Evolutionary conservation across 2,329 filamentous ascomycete species (phyloP), one percentile per base, ranked within the genome.

Genomic region (Colletotrichum higginsianum): DNA sequence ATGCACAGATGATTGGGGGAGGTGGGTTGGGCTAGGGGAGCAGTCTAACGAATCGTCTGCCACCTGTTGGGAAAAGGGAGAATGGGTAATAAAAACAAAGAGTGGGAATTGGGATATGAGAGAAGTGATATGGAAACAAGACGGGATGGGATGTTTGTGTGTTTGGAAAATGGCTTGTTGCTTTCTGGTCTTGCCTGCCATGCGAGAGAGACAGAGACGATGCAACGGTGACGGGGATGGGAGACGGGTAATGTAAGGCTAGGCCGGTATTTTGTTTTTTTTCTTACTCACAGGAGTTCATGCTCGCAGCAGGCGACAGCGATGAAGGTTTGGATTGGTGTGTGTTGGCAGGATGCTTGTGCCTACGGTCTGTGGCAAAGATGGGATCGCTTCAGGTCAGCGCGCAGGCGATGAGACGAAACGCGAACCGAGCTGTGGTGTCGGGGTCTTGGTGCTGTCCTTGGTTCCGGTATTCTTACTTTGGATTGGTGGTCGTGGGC

Each of bases 301-400:
- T 72, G 69, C 69, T 53, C 53, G 18, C 26, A n/a, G 15, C 47
- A 56, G 65, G 50, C 50, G 56, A 35, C 15, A 47, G 40, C 60
- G 46, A 62, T 21, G 49, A 63, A 18, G 23, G 61, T 4, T 61
- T 64, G 23, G 50, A 18, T 12, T 64, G 40, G 30, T 44, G 47
- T n/a, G 47, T 44, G 47, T 55, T 62, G 61, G 38, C 35, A 38
- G 35, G 50, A 40, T 64, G 61, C 50, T 64, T 30, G 69, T 23
- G 60, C 58, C 26, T 68, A 58, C 64, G 69, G 53, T 69, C 16
- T 49, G 65, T 63, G 60, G 58, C 65, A 60, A 67, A 71, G 60
- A 69, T 72, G 40, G 23, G 65, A 69, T 69, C 60, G 69, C 69
- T 69, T 72, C 69, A 68, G 65, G 68, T 53, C 65, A 68, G 53